phyloP scores from a whole-genome alignment of 2,329 filamentous ascomycete genomes.

The Volutella citrinella region DNA sequence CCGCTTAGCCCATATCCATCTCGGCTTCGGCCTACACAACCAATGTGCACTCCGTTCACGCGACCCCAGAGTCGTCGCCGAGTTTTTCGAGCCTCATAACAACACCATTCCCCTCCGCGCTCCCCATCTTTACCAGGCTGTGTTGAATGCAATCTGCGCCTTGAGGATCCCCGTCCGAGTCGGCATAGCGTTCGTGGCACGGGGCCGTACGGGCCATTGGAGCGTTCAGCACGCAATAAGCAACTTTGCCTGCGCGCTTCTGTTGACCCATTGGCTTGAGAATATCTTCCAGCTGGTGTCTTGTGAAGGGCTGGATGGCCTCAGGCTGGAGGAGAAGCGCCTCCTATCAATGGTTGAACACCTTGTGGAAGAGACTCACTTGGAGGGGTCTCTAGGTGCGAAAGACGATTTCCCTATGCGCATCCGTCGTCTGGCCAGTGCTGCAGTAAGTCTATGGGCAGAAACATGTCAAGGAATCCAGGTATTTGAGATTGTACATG shows the following conservation, averaged over 20 bases:
- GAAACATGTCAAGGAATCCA: constrained; percentile 27
- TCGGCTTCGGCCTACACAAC: constrained; percentile 11
- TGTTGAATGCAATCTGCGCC: constrained; percentile 52
- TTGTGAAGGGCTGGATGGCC: constrained; percentile 3
- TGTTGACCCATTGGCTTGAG: constrained; percentile 42
- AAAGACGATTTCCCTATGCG: constrained; percentile 14
- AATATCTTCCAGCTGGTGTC: constrained; percentile 12
- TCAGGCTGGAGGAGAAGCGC: constrained; percentile 17
- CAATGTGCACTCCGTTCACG: constrained; percentile 44
- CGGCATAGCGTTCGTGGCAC: constrained; percentile 50
- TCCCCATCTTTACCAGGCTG: constrained; percentile 44
- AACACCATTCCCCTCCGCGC: constrained; percentile 38
- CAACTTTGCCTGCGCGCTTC: constrained; percentile 48
- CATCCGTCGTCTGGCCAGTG: constrained; percentile 17
- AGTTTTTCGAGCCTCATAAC: constrained; percentile 30
- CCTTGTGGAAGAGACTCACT: constrained; percentile 24
- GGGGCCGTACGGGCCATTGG: constrained; percentile 53
- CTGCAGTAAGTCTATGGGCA: constrained; percentile 27
- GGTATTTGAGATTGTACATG: constrained; percentile 24
- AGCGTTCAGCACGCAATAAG: constrained; percentile 53
- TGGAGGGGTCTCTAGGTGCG: constrained; percentile 12
- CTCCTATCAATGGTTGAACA: constrained; percentile 18
- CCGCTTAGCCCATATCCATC: constrained; percentile 27
- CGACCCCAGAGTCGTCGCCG: constrained; percentile 43
- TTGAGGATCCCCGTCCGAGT: constrained; percentile 52